Percentiles rank a stretch among this genome's conserved stretches.
These are phyloP conservation scores for Dictyostelium intermedium DNA, from an alignment of 78 protist species.

Conservation along the genomic window DNA sequence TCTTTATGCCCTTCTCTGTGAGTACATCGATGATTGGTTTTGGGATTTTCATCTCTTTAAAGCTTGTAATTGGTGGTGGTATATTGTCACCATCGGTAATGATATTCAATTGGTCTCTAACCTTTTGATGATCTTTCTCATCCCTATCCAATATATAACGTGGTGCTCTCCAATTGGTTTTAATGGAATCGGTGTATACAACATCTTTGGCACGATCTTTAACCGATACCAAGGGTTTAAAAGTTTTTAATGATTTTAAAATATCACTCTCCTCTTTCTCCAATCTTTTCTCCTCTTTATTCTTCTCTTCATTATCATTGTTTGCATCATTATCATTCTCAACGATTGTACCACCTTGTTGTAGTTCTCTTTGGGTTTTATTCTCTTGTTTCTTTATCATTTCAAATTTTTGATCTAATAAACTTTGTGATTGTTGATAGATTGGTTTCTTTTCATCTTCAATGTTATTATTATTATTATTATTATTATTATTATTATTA, in stretches of 20 bases:
- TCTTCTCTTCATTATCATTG: not conserved
- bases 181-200: conserved; percentile 26
- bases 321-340: not conserved
- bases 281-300: not conserved
- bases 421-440: conserved; percentile 18
- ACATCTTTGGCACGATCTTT: conserved; percentile 78
- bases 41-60: conserved; percentile 94
- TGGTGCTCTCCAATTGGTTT: conserved; percentile 74
- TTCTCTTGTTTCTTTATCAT: conserved; percentile 28
- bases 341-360: not conserved
- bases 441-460: not conserved
- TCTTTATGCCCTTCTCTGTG: conserved; percentile 81
- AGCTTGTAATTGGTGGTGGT: conserved; percentile 90
- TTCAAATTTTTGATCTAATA: conserved; percentile 63
- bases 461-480: not conserved
- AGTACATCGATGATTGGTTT: conserved; percentile 79
- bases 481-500: not conserved
- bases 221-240: conserved; percentile 67
- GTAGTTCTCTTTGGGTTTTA: conserved; percentile 6
- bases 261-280: conserved; percentile 61
- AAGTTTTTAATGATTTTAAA: conserved; percentile 16
- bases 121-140: conserved; percentile 18
- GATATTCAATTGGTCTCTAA: conserved; percentile 88
- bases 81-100: conserved; percentile 89
- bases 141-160: conserved; percentile 15